Conservation (phyloP, 352 stramenopile species). For the Phytophthora pistaciae region DNA sequence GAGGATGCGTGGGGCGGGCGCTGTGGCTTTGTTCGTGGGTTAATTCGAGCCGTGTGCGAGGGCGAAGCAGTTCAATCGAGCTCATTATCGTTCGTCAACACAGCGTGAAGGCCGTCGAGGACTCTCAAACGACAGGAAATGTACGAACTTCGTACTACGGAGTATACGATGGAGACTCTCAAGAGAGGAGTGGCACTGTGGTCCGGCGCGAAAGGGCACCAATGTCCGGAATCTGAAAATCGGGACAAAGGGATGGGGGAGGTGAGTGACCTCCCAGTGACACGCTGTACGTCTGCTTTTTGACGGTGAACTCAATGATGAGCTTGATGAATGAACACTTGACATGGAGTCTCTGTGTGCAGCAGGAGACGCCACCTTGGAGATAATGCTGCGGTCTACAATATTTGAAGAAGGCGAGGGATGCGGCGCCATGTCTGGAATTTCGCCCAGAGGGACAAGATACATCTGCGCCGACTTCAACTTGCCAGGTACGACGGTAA, state of each 20-base stretch:
- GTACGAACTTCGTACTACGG: not conserved
- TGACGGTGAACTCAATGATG: not conserved
- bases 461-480: not conserved
- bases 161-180: not conserved
- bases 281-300: not conserved
- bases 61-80: not conserved
- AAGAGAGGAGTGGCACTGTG: not conserved
- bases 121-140: not conserved
- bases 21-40: not conserved
- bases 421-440: not conserved
- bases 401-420: not conserved
- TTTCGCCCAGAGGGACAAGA: not conserved
- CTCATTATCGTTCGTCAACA: constrained; percentile 5
- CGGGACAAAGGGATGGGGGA: not conserved
- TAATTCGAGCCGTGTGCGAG: not conserved
- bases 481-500: not conserved
- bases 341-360: not conserved
- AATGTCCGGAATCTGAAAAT: not conserved
- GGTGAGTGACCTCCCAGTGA: not conserved
- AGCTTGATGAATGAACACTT: not conserved
- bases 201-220: not conserved
- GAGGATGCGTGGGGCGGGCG: not conserved
- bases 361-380: not conserved
- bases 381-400: not conserved
- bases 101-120: not conserved